Conservation (phyloP, 169 alveolate genomes). For the Cryptosporidium sp. region DNA sequence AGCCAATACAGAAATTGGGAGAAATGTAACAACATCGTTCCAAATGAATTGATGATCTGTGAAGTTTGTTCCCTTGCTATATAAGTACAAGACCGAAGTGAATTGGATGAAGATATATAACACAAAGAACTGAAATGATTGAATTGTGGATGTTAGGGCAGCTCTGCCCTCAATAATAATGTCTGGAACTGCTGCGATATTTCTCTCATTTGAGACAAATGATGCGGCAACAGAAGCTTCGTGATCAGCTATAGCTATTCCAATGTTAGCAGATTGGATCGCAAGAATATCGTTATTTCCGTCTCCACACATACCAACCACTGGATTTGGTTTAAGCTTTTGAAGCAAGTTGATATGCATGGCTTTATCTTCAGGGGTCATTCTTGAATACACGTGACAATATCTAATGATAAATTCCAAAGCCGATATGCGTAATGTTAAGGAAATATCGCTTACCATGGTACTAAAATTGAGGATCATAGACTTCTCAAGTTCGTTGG, state of each 20-base stretch:
- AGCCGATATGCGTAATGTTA: slow-evolving; percentile 44
- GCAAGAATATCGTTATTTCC: slow-evolving; percentile 82
- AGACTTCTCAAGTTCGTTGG: slow-evolving; percentile 13
- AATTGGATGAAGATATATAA: slow-evolving; percentile 64
- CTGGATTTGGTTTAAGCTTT: slow-evolving; percentile 74
- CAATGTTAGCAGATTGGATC: slow-evolving; percentile 78
- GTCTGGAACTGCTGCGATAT: slow-evolving; percentile 69
- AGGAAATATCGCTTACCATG: background rate
- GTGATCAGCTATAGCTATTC: slow-evolving; percentile 77
- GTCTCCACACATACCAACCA: slow-evolving; percentile 83
- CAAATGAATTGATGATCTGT: slow-evolving; percentile 72
- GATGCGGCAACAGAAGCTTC: slow-evolving; percentile 50
- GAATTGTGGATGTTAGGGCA: slow-evolving; percentile 66
- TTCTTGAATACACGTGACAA: slow-evolving; percentile 69
- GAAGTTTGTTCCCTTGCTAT: slow-evolving; percentile 61
- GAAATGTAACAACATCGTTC: slow-evolving; percentile 45
- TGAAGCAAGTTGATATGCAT: slow-evolving; percentile 38
- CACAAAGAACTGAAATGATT: slow-evolving; percentile 51
- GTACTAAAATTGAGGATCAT: slow-evolving; percentile 49
- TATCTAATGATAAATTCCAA: slow-evolving; percentile 57
- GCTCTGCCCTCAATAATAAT: slow-evolving; percentile 69
- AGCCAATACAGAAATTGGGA: slow-evolving; percentile 56
- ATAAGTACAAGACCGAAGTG: slow-evolving; percentile 39
- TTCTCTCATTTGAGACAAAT: slow-evolving; percentile 36
- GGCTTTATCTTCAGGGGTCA: slow-evolving; percentile 74